These are phyloP conservation scores for Peronospora farinosa DNA, from an alignment of 352 stramenopile genomes.

Conservation along the genomic window DNA sequence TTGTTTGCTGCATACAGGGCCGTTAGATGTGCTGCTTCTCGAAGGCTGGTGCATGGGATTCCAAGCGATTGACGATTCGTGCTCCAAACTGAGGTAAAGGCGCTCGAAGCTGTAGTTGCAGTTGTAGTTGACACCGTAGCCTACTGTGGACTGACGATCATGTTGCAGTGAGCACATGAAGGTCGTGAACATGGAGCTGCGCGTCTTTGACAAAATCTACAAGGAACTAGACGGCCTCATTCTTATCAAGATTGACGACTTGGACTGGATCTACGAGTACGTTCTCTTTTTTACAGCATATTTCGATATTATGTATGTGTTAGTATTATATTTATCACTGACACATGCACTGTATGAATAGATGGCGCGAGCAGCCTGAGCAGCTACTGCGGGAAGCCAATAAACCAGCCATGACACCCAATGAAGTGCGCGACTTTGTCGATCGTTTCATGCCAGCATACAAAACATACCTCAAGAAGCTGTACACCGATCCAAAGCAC, in stretches of 20 bases:
- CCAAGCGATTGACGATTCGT: slow-evolving; percentile 38
- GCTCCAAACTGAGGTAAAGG: slow-evolving; percentile 30
- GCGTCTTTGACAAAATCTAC: slow-evolving; percentile 62
- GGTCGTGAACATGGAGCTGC: slow-evolving; percentile 59
- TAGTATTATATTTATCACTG: slow-evolving; percentile 4
- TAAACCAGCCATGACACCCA: slow-evolving; percentile 54
- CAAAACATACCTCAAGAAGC: slow-evolving; percentile 47
- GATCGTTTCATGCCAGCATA: slow-evolving; percentile 86
- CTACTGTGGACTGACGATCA: not conserved
- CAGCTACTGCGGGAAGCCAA: slow-evolving; percentile 47
- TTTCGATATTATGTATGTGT: not conserved
- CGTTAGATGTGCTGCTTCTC: slow-evolving; percentile 74
- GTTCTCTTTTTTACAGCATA: slow-evolving; percentile 1
- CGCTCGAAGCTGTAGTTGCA: not conserved
- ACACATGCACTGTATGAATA: slow-evolving; percentile 16
- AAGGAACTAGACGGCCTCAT: slow-evolving; percentile 56
- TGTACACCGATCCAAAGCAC: slow-evolving; percentile 46
- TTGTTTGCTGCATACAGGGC: slow-evolving; percentile 29
- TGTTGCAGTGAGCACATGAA: slow-evolving; percentile 43
- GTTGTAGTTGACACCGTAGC: not conserved
- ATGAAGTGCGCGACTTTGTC: slow-evolving; percentile 78
- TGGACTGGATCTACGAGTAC: slow-evolving; percentile 82
- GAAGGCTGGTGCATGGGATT: slow-evolving; percentile 87
- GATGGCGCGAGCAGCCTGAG: slow-evolving; percentile 81
- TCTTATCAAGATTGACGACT: slow-evolving; percentile 65